Base-by-base conservation (phyloP, 139 green algal species). In the Chlorella sp. region DNA sequence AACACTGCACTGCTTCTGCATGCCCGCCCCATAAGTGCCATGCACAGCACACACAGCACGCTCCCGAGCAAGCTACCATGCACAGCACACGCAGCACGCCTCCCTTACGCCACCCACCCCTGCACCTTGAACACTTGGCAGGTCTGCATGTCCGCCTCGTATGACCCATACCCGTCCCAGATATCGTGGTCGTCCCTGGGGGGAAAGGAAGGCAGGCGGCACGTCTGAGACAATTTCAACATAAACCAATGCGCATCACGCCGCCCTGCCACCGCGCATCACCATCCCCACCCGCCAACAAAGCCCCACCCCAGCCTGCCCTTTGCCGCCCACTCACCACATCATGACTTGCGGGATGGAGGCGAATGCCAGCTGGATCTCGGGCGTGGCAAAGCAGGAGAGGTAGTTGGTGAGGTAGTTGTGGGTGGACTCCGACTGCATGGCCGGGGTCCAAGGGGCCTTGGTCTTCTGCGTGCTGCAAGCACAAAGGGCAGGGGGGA, bases 181-280 rank as follows among this genome's bases (percentile, higher is more conserved):
- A 98, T 96, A 88, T 97, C 95, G 57, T 97, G 95, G 68, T 96
- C 95, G 73, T 95, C 75, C 75, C 79, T 86, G 81, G 53, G 40
- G 11, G 53, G 42, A 39, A 2, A 11, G 53, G 53, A 12, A 24
- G 53, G 48, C 42, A 19, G 3, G 42, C 1, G 26, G 15, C 60
- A 68, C 60, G 18, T 68, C 18, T 18, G 18, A 68, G 60, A 68
- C 15, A 68, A 18, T 24, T 68, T 18, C 60, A 68, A 18, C 60
- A 68, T 68, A 18, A 68, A 68, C 60, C 15, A 18, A 68, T 18
- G 18, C 15, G 60, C 60, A 18, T 18, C 18, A 18, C 60, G 60
- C 60, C 18, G 60, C 60, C 60, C 60, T 73, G 71, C 3, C 71
- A 39, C 71, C 3, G 71, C 32, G 21, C 24, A 40, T 15, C 71